Base-by-base conservation (phyloP, 108 stramenopile genomes). In the Chaetoceros muelleri region DNA sequence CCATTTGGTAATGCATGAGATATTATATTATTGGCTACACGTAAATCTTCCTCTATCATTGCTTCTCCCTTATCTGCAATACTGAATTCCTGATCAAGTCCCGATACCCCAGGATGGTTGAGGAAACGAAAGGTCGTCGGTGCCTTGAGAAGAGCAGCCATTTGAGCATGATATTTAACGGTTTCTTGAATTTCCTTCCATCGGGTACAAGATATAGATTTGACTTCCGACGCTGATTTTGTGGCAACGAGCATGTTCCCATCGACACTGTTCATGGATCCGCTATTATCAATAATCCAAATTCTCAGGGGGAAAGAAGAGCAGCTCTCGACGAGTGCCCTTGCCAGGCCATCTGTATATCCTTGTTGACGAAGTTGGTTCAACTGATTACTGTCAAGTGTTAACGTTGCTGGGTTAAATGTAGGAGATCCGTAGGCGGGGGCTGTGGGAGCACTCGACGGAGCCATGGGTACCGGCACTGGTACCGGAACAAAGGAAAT, bases 231-330 rank as follows among this genome's bases (percentile, higher is more conserved):
- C 0, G 47, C 44, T 19, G 48, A 49, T 1, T 17, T 65, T 10
- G 80, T 76, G 50, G 66, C 64, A 1, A 86, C 75, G 49, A 91
- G 78, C 1, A 77, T 71, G 61, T 95, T 79, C 3, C 83, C 85
- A 65, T 87, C 85, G 10, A 53, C 44, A 44, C 64, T 75, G 3
- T 53, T 57, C 90, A 91, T 91, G 18, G 69, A 72, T 1, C 81
- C 76, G 23, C 71, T 73, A 62, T 84, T 84, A 59, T 84, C 82
- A 0, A 84, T 64, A 23, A 84, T 66, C 78, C 78, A 84, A 56
- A 76, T 70, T 18, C 73, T 64, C 1, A 66, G 56, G 2, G 69
- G 67, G 57, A 79, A 75, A 0, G 27, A 44, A 25, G 45, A 24
- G 25, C 55, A 65, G 55, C 52, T 76, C 18, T 69, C 55, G 13